These are phyloP conservation scores for Cymodocea nodosa DNA, from an alignment of 116 monocot genomes.

Conservation along the genomic window DNA sequence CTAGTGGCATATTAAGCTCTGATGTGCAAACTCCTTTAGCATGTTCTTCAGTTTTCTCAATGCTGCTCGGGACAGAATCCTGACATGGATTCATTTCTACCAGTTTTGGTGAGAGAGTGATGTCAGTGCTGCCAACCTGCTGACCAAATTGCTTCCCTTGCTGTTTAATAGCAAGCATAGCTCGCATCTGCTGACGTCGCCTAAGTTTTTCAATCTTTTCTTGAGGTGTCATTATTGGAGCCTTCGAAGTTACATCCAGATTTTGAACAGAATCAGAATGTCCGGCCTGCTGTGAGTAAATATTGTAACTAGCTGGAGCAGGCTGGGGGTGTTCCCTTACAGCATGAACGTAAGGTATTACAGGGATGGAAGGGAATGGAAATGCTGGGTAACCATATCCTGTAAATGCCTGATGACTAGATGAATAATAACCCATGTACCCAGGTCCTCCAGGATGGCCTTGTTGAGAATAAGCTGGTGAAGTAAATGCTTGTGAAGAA, in stretches of 20 bases:
- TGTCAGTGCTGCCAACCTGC: constrained; percentile 30
- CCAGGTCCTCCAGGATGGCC: constrained; percentile 13
- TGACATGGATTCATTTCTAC: constrained; percentile 25
- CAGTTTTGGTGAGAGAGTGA: constrained; percentile 20
- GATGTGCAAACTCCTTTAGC: constrained; percentile 22
- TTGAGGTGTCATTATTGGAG: constrained; percentile 67
- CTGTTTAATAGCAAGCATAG: constrained; percentile 85
- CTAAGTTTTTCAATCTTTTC: constrained; percentile 90
- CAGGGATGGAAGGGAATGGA: constrained; percentile 22
- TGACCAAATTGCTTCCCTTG: constrained; percentile 64
- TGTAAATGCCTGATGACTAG: constrained; percentile 32
- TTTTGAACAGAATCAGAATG: neutral
- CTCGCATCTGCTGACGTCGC: constrained; percentile 77
- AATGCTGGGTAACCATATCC: constrained; percentile 38
- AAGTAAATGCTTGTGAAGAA: constrained; percentile 11
- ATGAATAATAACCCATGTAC: constrained; percentile 12
- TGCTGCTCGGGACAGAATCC: constrained; percentile 21
- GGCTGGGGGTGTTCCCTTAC: constrained; percentile 16
- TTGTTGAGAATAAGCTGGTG: constrained; percentile 16
- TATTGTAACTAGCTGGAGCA: constrained; percentile 5
- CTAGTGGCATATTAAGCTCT: constrained; percentile 18
- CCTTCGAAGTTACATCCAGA: neutral
- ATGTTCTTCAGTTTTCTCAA: constrained; percentile 20
- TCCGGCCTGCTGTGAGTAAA: neutral
- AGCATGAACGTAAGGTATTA: constrained; percentile 16